Percentiles rank a stretch among this genome's conserved stretches.
These are phyloP conservation scores for Trichoderma asperelloides DNA, from an alignment of 495 filamentous ascomycete species.

Conservation along the genomic window DNA sequence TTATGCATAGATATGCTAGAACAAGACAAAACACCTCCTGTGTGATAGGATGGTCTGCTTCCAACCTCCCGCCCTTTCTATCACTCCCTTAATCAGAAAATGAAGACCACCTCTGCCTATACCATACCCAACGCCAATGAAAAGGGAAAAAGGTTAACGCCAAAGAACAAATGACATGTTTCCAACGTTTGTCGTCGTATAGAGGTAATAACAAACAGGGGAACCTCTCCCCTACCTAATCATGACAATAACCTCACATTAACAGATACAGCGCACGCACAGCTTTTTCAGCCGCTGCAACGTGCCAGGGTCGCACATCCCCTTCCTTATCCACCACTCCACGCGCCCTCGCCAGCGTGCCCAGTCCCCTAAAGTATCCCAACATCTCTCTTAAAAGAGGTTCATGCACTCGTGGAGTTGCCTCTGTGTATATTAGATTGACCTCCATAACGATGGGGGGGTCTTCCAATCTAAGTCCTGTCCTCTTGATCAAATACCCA, in stretches of 20 bases:
- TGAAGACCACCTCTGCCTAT: not conserved
- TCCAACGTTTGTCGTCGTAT: not conserved
- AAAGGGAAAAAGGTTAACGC: not conserved
- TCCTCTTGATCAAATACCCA: constrained; percentile 71
- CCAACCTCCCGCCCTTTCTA: not conserved
- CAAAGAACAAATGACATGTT: not conserved
- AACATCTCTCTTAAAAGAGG: constrained; percentile 61
- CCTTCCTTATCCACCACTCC: constrained; percentile 53
- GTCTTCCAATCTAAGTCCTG: constrained; percentile 51
- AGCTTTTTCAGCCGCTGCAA: constrained; percentile 67
- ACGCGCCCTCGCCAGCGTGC: constrained; percentile 59
- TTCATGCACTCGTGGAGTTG: constrained; percentile 45
- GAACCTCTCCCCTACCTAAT: not conserved
- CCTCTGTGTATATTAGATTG: constrained; percentile 53
- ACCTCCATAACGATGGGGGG: constrained; percentile 55
- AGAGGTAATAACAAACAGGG: not conserved
- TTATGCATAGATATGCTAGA: not conserved
- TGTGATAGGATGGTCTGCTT: not conserved
- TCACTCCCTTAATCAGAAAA: not conserved
- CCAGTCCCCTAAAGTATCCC: constrained; percentile 66
- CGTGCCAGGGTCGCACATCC: constrained; percentile 74
- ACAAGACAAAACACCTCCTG: not conserved
- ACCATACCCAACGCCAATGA: not conserved
- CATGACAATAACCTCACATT: constrained; percentile 31
- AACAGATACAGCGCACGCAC: constrained; percentile 47